phyloP scores from a whole-genome alignment of 495 filamentous ascomycete species.

The Letharia columbiana region DNA sequence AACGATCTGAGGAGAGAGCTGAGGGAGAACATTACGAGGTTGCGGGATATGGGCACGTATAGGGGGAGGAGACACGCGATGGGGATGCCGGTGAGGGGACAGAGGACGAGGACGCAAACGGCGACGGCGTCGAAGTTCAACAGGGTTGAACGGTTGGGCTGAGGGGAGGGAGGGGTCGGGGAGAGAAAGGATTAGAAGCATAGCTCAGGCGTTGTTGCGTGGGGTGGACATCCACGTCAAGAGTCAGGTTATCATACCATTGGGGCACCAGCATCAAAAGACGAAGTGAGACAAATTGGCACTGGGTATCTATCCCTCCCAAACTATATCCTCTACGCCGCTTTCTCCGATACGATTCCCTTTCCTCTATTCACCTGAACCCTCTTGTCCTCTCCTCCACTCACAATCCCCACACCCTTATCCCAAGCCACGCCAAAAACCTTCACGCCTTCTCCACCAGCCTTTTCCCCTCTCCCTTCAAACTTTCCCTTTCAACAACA shows the following conservation, averaged over 20 bases:
- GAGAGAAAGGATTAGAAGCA: not conserved
- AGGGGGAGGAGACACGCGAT: constrained; percentile 85
- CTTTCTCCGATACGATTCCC: constrained; percentile 1
- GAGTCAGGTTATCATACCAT: not conserved
- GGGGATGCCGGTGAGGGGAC: constrained; percentile 77
- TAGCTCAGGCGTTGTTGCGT: not conserved
- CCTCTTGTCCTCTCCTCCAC: constrained; percentile 82
- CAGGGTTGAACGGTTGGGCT: constrained; percentile 56
- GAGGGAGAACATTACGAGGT: constrained; percentile 71
- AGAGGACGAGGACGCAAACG: constrained; percentile 78
- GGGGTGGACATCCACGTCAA: not conserved
- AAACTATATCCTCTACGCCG: not conserved
- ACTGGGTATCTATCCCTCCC: not conserved
- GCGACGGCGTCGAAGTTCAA: constrained; percentile 72
- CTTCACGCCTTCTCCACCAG: constrained; percentile 71
- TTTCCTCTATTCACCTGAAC: constrained; percentile 77
- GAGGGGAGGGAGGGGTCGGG: not conserved
- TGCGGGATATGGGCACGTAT: constrained; percentile 88
- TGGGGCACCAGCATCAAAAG: not conserved
- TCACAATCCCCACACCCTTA: constrained; percentile 73
- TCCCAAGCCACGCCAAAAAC: constrained; percentile 91
- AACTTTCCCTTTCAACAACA: constrained; percentile 64
- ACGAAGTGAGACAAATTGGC: not conserved
- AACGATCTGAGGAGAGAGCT: constrained; percentile 72
- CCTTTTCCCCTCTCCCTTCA: constrained; percentile 44